These are phyloP conservation scores for Penicillium arizonense DNA, from an alignment of 495 filamentous ascomycete species.

Conservation along the genomic window DNA sequence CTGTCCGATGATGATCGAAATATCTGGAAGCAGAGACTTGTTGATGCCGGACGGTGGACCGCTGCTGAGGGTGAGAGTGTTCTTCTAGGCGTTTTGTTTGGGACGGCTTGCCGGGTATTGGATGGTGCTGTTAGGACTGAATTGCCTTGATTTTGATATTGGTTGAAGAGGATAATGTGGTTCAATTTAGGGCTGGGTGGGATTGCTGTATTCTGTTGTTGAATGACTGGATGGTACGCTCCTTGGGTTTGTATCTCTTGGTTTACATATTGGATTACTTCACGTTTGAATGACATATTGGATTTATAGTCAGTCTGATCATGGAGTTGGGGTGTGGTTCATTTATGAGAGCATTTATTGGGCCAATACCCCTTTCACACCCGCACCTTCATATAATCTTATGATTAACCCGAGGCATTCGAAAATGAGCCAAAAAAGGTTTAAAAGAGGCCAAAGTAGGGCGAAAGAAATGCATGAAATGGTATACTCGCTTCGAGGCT, in stretches of 20 bases:
- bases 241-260: conserved; percentile 1
- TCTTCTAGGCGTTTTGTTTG: conserved; percentile 73
- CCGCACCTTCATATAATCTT: too few relatives aligned
- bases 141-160: conserved; percentile 13
- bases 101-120: conserved; percentile 59
- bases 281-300: conserved; percentile 6
- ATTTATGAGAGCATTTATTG: too few relatives aligned
- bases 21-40: conserved; percentile 67
- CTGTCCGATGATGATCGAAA: conserved; percentile 55
- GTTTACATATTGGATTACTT: conserved; percentile 2
- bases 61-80: conserved; percentile 70
- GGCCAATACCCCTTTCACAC: too few relatives aligned
- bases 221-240: neutral
- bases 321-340: neutral
- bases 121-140: conserved; percentile 43
- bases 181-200: too few relatives aligned
- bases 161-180: neutral
- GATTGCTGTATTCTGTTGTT: too few relatives aligned
- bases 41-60: conserved; percentile 70
- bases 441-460: too few relatives aligned
- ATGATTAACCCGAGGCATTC: too few relatives aligned
- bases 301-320: neutral
- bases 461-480: too few relatives aligned
- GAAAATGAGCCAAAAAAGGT: too few relatives aligned
- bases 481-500: too few relatives aligned